Base-by-base conservation (phyloP, 257 asterid species). In the Thymus mandschuricus region DNA sequence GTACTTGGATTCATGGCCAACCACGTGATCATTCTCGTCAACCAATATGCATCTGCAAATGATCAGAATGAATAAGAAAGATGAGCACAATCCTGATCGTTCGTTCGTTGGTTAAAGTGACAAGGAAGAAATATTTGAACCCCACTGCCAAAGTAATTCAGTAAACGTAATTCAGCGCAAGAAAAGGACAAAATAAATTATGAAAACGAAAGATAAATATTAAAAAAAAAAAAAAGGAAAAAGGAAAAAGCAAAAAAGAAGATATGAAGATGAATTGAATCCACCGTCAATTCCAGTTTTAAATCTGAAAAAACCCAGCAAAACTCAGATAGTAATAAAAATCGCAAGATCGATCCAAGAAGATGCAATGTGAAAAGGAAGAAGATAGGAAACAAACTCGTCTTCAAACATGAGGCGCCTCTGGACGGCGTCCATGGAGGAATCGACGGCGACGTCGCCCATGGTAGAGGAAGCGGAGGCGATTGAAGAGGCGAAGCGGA, bases 361-460 rank as follows among this genome's bases (percentile, higher is more conserved):
- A 46, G 29, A 52, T 3, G 27, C 45, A 60, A 60, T 49, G 61
- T 11, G 52, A 27, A 12, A 44, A 1, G n/a, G 21, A 41, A 12
- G 52, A 50, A 21, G 35, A 38, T 45, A 64, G n/a, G 63, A 66
- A 29, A 84, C 91, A 51, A 6, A 89, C 98, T 92, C 97, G 86
- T 92, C 98, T 34, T 92, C 98, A 75, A 92, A 92, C 98, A 92
- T 92, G 82, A 92, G 98, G 60, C 97, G 90, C 68, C 93, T 79
- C 83, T 90, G 98, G 59, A 92, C 98, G 70, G 96, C 97, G 59
- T 92, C 98, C 98, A 92, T 90, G 74, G 77, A 72, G 67, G 93
- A 81, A 84, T 92, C 97, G 48, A 80, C 83, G 40, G 84, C 62
- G 78, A 78, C 71, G 52, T 81, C 90, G 71, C 80, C 93, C 92